These are phyloP conservation scores for Vanrija sp. DNA, from an alignment of 1,284 basidiomycete species.

Conservation along the genomic window DNA sequence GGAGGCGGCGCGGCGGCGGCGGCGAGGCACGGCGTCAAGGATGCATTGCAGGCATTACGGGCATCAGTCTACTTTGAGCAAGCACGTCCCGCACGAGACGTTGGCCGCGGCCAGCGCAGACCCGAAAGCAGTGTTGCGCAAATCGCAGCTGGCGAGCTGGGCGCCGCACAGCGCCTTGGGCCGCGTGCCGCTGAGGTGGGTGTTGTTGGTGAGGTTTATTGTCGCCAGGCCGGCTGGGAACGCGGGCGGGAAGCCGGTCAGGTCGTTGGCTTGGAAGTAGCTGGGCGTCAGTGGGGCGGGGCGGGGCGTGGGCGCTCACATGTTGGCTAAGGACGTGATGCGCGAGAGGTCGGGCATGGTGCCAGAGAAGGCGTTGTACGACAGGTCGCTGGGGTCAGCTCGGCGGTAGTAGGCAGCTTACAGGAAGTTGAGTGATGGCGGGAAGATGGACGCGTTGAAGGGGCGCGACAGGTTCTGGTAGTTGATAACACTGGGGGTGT, in stretches of 20 bases:
- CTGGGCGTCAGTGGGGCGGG: slow-evolving; percentile 12
- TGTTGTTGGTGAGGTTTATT: slow-evolving; percentile 38
- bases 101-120: no score
- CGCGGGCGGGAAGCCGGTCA: slow-evolving; percentile 28
- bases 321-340: slow-evolving; percentile 26
- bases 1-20: slow-evolving; percentile 22
- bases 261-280: slow-evolving; percentile 38
- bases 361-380: slow-evolving; percentile 39
- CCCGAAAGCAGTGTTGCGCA: no score
- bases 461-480: not conserved
- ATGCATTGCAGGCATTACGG: not conserved
- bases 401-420: not conserved
- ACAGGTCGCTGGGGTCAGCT: slow-evolving; percentile 32
- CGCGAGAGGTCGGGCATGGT: slow-evolving; percentile 26
- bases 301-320: slow-evolving; percentile 18
- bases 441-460: not conserved
- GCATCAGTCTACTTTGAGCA: not conserved
- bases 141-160: not conserved
- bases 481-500: not conserved
- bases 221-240: slow-evolving; percentile 32
- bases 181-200: no score
- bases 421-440: not conserved
- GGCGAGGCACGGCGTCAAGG: slow-evolving; percentile 2
- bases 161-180: not conserved
- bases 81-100: not conserved